Base-by-base conservation (phyloP, 2,329 filamentous ascomycete species). In the Chrysoporthe puriensis region DNA sequence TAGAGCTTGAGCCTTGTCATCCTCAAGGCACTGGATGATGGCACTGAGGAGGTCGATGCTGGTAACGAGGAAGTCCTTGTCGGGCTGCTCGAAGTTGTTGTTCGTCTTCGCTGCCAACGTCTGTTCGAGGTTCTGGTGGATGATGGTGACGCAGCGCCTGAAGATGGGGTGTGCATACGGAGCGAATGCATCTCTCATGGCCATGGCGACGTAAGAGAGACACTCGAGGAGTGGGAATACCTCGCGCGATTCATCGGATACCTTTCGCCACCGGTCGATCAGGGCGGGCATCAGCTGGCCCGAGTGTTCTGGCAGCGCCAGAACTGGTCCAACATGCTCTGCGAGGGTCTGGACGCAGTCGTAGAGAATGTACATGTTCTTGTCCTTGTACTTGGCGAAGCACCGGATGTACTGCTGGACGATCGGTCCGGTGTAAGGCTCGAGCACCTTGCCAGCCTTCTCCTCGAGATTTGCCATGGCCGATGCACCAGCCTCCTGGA, bases 331-430 rank as follows among this genome's bases (percentile, higher is more conserved):
- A 65, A 98, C 91, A 75, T 93, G 91, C 78, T 99, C 96, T 3
- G 96, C 96, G 67, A 99, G 84, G 0, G 96, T 99, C 81, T 99
- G 96, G 44, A 99, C 93, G 78, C 96, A 98, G 80, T 99, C 96
- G 81, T 99, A 99, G 44, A 99, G 87, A 65, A 98, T 96, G 82
- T 96, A 97, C 89, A 98, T 97, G 82, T 99, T 99, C 75, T 93
- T 91, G 79, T 98, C 95, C 85, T 99, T 98, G 87, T 98, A 99
- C 79, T 92, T 94, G 64, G 85, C 87, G 79, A 99, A 99, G 79
- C 96, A 99, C 69, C 87, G 85, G 63, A 97, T 94, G 75, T 95
- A 98, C 77, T 98, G 96, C 70, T 90, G 90, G 64, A 98, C 88
- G 74, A 99, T 98, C 36, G 94, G 92, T 40, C 90, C 86, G 74